These are phyloP conservation scores for Thinopyrum elongatum DNA, from an alignment of 176 grass and related monocot genomes.

Conservation along the genomic window DNA sequence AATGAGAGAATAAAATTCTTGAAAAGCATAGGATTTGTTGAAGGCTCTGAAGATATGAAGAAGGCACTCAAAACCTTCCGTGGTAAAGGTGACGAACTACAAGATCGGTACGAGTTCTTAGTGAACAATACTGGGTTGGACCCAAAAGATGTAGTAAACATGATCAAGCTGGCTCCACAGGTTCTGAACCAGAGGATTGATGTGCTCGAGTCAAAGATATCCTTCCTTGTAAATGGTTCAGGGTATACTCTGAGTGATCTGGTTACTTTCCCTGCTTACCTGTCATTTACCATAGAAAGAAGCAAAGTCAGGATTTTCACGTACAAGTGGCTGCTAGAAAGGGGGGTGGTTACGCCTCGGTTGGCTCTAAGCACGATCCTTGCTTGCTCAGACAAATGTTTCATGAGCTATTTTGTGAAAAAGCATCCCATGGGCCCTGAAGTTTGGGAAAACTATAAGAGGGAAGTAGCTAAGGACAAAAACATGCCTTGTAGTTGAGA, in stretches of 20 bases:
- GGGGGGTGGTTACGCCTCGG: slow-evolving; percentile 16
- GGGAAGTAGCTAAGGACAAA: slow-evolving; percentile 12
- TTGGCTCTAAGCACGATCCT: slow-evolving; percentile 48
- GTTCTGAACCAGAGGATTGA: slow-evolving; percentile 60
- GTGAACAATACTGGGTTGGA: slow-evolving; percentile 48
- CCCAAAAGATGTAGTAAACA: slow-evolving; percentile 37
- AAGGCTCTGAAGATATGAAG: slow-evolving; percentile 50
- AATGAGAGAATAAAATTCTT: slow-evolving; percentile 47
- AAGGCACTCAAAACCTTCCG: slow-evolving; percentile 54
- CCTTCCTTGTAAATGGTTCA: slow-evolving; percentile 44
- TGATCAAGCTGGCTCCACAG: slow-evolving; percentile 54
- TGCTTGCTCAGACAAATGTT: slow-evolving; percentile 52
- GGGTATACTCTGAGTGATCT: slow-evolving; percentile 50
- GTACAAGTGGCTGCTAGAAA: slow-evolving; percentile 69
- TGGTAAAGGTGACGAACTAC: slow-evolving; percentile 64
- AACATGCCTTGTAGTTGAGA: slow-evolving; percentile 5
- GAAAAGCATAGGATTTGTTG: slow-evolving; percentile 48
- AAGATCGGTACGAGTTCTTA: slow-evolving; percentile 54
- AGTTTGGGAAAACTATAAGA: slow-evolving; percentile 58
- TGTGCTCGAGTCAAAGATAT: slow-evolving; percentile 56
- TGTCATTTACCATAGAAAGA: slow-evolving; percentile 55
- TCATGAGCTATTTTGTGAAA: slow-evolving; percentile 23
- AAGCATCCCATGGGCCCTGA: slow-evolving; percentile 36
- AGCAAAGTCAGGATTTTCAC: slow-evolving; percentile 46
- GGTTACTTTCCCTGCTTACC: slow-evolving; percentile 40